A percentile compares a stretch with the other conserved stretches of the same genome.
Conservation (phyloP, 1,284 basidiomycete species). For the Malassezia yamatoensis region DNA sequence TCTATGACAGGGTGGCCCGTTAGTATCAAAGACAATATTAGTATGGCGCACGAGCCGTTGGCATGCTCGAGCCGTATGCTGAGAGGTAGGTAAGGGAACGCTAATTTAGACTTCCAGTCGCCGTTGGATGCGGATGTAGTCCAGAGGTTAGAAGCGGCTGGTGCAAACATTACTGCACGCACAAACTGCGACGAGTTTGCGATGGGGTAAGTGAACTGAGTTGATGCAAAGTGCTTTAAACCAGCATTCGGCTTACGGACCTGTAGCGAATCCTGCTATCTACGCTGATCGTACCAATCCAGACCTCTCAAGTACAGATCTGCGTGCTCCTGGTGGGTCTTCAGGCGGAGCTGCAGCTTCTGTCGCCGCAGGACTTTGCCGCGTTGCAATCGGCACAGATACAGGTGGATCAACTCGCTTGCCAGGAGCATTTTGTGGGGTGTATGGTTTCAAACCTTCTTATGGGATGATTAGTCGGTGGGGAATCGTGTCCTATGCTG, state of each 20-base stretch:
- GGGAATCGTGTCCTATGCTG: slow-evolving; percentile 85
- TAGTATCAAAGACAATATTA: slow-evolving; percentile 43
- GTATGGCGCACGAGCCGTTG: slow-evolving; percentile 22
- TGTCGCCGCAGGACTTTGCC: slow-evolving; percentile 27
- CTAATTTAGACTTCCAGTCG: slow-evolving; percentile 54
- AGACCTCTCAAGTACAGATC: background rate
- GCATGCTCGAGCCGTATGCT: slow-evolving; percentile 41
- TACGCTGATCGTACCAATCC: background rate
- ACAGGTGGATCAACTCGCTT: slow-evolving; percentile 88
- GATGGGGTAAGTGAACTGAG: slow-evolving; percentile 59
- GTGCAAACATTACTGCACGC: slow-evolving; percentile 70
- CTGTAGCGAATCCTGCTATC: slow-evolving; percentile 31
- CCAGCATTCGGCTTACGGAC: slow-evolving; percentile 30
- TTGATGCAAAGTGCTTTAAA: slow-evolving; percentile 17
- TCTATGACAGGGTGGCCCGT: slow-evolving; percentile 30
- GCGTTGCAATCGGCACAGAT: slow-evolving; percentile 71
- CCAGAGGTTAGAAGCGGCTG: slow-evolving; percentile 56
- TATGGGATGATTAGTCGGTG: slow-evolving; percentile 83
- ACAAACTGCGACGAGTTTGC: slow-evolving; percentile 97
- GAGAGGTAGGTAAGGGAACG: background rate
- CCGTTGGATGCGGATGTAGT: slow-evolving; percentile 85
- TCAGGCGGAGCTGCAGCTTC: slow-evolving; percentile 45
- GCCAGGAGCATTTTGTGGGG: slow-evolving; percentile 85
- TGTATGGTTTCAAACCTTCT: slow-evolving; percentile 84
- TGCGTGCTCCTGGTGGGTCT: slow-evolving; percentile 49